A percentile compares a stretch with the other conserved stretches of the same genome.
These are phyloP conservation scores for Alternaria viburni DNA, from an alignment of 2,329 filamentous ascomycete genomes.

Conservation along the genomic window DNA sequence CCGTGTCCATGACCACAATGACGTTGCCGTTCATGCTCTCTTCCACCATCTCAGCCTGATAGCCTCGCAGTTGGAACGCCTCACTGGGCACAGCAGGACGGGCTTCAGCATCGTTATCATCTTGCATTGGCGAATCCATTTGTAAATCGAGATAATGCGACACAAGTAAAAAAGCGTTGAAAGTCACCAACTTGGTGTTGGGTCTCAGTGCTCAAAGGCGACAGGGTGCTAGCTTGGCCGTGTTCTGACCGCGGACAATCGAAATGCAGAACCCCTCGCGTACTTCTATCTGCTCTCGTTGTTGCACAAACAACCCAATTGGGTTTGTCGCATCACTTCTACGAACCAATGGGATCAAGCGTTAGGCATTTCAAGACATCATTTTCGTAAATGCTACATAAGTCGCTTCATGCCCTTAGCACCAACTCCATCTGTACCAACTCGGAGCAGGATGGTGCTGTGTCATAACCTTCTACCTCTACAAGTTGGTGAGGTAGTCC, in stretches of 20 bases:
- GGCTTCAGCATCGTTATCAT: constrained; percentile 6
- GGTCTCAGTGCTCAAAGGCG: not conserved
- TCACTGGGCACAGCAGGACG: constrained; percentile 9
- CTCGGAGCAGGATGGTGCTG: not conserved
- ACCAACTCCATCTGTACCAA: not conserved
- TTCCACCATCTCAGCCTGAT: constrained; percentile 59
- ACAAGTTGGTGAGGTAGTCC: constrained; percentile 99
- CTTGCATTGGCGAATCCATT: constrained; percentile 5
- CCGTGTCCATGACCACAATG: constrained; percentile 59
- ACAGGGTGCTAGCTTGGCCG: not conserved
- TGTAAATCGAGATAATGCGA: not conserved
- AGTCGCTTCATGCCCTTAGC: constrained; percentile 21
- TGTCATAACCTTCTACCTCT: constrained; percentile 61
- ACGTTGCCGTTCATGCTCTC: constrained; percentile 53
- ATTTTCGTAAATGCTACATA: constrained; percentile 36
- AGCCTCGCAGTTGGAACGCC: constrained; percentile 48
- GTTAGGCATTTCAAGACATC: constrained; percentile 13
- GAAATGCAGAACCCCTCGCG: not conserved
- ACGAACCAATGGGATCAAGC: not conserved
- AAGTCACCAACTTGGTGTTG: not conserved
- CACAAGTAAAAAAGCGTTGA: not conserved
- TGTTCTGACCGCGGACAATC: not conserved
- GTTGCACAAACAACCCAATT: not conserved
- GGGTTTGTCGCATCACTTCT: not conserved
- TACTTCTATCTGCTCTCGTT: not conserved